phyloP scores from a whole-genome alignment of 192 early-diverging fungal species.

The Chytriomyces sp. region DNA sequence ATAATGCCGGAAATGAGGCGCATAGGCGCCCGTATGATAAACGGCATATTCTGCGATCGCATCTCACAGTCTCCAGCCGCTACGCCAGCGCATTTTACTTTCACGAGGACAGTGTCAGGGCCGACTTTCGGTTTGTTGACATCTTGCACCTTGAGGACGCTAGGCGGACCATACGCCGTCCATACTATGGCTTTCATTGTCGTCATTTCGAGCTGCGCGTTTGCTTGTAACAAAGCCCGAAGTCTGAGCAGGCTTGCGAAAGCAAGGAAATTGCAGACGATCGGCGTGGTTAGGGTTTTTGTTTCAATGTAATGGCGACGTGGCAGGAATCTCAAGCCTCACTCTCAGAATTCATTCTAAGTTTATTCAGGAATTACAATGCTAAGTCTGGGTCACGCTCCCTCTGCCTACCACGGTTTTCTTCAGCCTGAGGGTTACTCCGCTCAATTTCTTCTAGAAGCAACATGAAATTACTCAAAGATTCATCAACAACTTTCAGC shows the following conservation, averaged over 20 bases:
- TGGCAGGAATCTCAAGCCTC: no score
- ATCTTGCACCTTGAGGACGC: background rate
- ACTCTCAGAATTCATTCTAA: no score
- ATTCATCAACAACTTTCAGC: constrained; percentile 14
- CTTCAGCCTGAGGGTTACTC: no score
- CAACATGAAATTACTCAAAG: constrained; percentile 13
- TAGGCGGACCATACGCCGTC: background rate
- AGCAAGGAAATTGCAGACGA: no score
- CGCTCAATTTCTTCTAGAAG: constrained; percentile 19
- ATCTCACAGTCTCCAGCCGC: constrained; percentile 31
- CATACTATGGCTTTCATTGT: constrained; percentile 7
- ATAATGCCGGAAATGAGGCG: background rate
- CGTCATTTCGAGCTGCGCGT: no score
- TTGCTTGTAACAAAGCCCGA: no score
- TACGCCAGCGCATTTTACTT: constrained; percentile 11
- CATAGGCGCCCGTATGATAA: constrained; percentile 6
- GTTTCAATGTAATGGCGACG: no score
- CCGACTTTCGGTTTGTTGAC: background rate
- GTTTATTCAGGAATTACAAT: no score
- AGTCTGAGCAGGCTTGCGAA: no score
- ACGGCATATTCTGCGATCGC: constrained; percentile 15
- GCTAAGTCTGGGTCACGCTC: no score
- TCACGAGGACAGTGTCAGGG: constrained; percentile 19
- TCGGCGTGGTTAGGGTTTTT: no score
- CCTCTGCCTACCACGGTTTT: no score